Evolutionary conservation across 768 basidiomycete genomes (phyloP).

Genomic region (Suillus alpinus): DNA sequence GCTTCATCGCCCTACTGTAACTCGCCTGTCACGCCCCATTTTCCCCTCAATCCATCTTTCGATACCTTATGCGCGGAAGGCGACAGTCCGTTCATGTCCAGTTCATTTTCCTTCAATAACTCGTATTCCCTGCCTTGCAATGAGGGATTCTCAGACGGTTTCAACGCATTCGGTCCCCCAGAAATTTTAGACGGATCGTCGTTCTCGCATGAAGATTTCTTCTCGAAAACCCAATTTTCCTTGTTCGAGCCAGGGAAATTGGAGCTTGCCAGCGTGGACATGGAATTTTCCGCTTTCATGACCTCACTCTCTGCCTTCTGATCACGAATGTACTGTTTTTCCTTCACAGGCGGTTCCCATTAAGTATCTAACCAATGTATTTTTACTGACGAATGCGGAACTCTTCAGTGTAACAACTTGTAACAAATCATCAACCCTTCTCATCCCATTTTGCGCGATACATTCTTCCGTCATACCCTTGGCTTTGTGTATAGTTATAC

Average conservation of each 20-base stretch:
- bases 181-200: conserved; percentile 6
- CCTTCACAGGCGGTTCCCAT: conserved; percentile 8
- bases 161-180: conserved; percentile 18
- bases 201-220: conserved; percentile 22
- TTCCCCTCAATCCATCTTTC: conserved; percentile 26
- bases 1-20: conserved; percentile 43
- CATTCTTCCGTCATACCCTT: neutral
- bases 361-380: conserved; percentile 20
- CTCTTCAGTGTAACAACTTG: conserved; percentile 10
- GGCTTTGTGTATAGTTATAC: conserved; percentile 25
- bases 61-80: conserved; percentile 20
- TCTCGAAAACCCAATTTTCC: conserved; percentile 23
- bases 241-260: conserved; percentile 24
- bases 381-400: conserved; percentile 22
- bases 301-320: conserved; percentile 30
- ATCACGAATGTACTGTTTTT: conserved; percentile 12
- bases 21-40: conserved; percentile 42
- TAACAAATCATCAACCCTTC: neutral
- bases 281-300: conserved; percentile 30
- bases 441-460: conserved; percentile 1
- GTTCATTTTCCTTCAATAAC: conserved; percentile 17
- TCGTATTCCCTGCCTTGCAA: conserved; percentile 12
- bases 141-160: conserved; percentile 19
- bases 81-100: conserved; percentile 18
- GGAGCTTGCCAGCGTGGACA: conserved; percentile 17